Evolutionary conservation across 768 basidiomycete species (phyloP).

Genomic region (Saitozyma sp.): DNA sequence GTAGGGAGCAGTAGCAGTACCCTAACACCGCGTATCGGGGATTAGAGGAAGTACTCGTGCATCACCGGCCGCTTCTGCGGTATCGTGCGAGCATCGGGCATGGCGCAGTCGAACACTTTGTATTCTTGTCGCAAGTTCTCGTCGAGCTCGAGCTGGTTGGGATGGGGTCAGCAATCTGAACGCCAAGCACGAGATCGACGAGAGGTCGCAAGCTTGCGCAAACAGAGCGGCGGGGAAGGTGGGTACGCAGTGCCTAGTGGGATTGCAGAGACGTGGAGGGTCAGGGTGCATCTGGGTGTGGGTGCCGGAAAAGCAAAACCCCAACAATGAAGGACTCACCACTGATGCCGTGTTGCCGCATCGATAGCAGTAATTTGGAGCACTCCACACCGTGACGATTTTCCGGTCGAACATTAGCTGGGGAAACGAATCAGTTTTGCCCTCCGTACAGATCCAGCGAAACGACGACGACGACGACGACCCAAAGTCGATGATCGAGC

Average conservation of each 20-base stretch:
- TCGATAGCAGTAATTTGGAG: constrained; percentile 98
- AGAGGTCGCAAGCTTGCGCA: too few species aligned
- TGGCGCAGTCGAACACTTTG: constrained; percentile 86
- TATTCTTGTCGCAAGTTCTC: constrained; percentile 92
- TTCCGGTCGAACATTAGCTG: constrained; percentile 87
- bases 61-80: constrained; percentile 52
- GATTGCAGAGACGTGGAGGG: too few species aligned
- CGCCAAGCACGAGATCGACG: neutral
- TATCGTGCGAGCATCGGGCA: constrained; percentile 55
- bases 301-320: constrained; percentile 8
- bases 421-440: neutral
- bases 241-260: too few species aligned
- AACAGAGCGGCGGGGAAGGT: too few species aligned
- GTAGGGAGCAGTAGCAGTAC: too few species aligned
- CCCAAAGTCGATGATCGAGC: too few species aligned
- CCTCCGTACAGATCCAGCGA: neutral
- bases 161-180: constrained; percentile 55
- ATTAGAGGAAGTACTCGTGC: constrained; percentile 51
- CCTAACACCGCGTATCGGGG: neutral
- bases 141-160: constrained; percentile 92
- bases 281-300: too few species aligned
- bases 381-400: constrained; percentile 97
- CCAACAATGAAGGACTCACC: constrained; percentile 9
- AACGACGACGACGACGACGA: too few species aligned
- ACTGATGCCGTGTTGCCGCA: constrained; percentile 55